These are phyloP conservation scores for Boletus rubescentipes DNA, from an alignment of 768 basidiomycete genomes.

Conservation along the genomic window DNA sequence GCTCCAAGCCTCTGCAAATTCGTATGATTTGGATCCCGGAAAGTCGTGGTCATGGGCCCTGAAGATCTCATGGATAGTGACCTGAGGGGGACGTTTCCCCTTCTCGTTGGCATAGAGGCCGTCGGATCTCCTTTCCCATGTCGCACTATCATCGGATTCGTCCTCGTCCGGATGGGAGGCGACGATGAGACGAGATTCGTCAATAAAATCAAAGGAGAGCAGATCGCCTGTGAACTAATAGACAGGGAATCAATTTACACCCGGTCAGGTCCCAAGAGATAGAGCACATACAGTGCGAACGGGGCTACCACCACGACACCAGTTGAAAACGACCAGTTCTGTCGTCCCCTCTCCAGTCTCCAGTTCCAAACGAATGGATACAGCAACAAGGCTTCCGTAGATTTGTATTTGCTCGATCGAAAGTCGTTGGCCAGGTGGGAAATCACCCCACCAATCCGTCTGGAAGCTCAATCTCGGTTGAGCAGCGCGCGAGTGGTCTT, in stretches of 20 bases:
- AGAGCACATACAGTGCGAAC: constrained; percentile 25
- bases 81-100: constrained; percentile 33
- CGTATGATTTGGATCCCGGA: constrained; percentile 37
- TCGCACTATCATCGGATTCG: constrained; percentile 29
- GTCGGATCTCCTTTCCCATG: constrained; percentile 31
- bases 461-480: constrained; percentile 29
- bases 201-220: constrained; percentile 32
- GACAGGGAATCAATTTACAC: not conserved
- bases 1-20: constrained; percentile 55
- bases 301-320: constrained; percentile 28
- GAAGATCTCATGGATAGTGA: constrained; percentile 24
- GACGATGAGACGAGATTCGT: constrained; percentile 26
- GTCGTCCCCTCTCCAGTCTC: constrained; percentile 34
- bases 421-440: constrained; percentile 33
- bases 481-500: constrained; percentile 48
- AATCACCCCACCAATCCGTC: constrained; percentile 36
- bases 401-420: constrained; percentile 31
- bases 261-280: not conserved
- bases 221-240: constrained; percentile 28
- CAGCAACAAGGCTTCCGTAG: constrained; percentile 24
- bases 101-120: constrained; percentile 32
- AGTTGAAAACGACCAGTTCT: constrained; percentile 31
- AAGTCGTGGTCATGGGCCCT: constrained; percentile 7
- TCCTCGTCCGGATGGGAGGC: constrained; percentile 34
- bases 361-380: constrained; percentile 30